These are phyloP conservation scores for Cytospora chrysosperma DNA, from an alignment of 2,329 filamentous ascomycete species.

Conservation along the genomic window DNA sequence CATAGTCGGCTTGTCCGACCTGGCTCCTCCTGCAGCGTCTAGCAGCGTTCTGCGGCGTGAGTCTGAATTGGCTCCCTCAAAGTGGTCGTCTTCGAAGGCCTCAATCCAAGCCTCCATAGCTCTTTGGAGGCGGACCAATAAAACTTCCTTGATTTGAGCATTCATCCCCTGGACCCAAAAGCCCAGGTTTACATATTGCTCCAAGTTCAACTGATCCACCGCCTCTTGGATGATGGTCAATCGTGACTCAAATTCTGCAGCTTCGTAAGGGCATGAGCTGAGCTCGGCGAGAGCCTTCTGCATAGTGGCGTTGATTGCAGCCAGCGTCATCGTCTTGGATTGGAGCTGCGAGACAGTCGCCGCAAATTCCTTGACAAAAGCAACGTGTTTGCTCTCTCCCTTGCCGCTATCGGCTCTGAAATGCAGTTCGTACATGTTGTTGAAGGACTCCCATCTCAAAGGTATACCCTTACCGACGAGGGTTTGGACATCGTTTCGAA, in stretches of 20 bases:
- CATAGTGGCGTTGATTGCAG: constrained; percentile 73
- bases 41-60: constrained; percentile 47
- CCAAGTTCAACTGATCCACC: constrained; percentile 93
- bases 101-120: constrained; percentile 86
- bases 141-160: constrained; percentile 73
- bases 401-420: constrained; percentile 53
- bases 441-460: constrained; percentile 95
- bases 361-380: constrained; percentile 94
- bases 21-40: constrained; percentile 40
- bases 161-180: constrained; percentile 92
- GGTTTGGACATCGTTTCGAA: constrained; percentile 84
- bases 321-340: constrained; percentile 76
- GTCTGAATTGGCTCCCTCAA: constrained; percentile 49
- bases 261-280: constrained; percentile 79
- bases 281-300: constrained; percentile 83
- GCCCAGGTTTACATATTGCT: constrained; percentile 90
- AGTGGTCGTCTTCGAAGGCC: constrained; percentile 68
- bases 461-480: constrained; percentile 85
- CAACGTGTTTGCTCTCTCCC: constrained; percentile 84
- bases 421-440: constrained; percentile 92
- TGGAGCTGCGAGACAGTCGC: constrained; percentile 84
- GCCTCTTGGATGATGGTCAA: constrained; percentile 85
- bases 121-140: constrained; percentile 78
- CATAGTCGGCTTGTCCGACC: constrained; percentile 61
- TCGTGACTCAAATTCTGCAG: constrained; percentile 73